A percentile compares a stretch with the other conserved stretches of the same genome.
phyloP scores from a whole-genome alignment of 2,329 filamentous ascomycete genomes.

The Eurotiales sp. region DNA sequence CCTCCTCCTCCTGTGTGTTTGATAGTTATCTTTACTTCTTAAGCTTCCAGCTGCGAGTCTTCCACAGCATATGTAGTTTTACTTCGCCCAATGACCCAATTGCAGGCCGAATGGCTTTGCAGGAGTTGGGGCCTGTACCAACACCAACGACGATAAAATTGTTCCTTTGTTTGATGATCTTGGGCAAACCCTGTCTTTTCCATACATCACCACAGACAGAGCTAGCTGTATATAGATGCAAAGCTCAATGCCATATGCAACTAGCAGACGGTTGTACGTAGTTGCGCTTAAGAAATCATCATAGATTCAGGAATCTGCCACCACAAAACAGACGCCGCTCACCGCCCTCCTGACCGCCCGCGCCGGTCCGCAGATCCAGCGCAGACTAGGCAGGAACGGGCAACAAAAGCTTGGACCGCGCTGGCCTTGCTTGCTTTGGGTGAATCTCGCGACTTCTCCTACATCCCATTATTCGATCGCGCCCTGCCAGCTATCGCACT shows the following conservation, averaged over 20 bases:
- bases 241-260: no score
- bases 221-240: conserved; percentile 4
- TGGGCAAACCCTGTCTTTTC: neutral
- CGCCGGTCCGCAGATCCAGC: neutral
- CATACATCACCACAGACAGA: no score
- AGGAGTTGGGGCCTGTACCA: conserved; percentile 12
- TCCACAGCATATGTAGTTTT: neutral
- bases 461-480: neutral
- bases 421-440: neutral
- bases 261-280: no score
- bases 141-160: neutral
- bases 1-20: no score
- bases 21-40: neutral
- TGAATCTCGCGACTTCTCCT: neutral
- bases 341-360: neutral
- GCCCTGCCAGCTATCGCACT: conserved; percentile 17
- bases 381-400: neutral
- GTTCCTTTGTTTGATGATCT: conserved; percentile 3
- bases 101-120: conserved; percentile 8
- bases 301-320: no score
- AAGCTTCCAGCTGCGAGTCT: neutral
- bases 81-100: neutral
- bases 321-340: neutral
- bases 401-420: conserved; percentile 30
- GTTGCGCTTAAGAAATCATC: no score